These are phyloP conservation scores for Peronospora belbahrii DNA, from an alignment of 352 stramenopile species.

Conservation along the genomic window DNA sequence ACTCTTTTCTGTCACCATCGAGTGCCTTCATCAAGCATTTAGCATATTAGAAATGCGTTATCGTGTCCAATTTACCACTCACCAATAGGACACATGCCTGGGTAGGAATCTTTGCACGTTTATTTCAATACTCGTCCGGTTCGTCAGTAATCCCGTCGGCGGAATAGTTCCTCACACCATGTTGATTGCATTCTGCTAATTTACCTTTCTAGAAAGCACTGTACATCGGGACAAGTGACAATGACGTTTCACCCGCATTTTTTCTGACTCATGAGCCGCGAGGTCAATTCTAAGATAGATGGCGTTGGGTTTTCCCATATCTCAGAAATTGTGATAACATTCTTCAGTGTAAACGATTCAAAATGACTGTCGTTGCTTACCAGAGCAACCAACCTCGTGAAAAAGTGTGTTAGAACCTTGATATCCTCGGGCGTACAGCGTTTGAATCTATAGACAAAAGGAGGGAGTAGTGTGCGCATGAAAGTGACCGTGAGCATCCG, in stretches of 20 bases:
- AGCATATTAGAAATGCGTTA: constrained; percentile 49
- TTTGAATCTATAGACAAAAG: constrained; percentile 32
- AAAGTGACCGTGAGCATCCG: constrained; percentile 17
- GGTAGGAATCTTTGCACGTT: constrained; percentile 31
- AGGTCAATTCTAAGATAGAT: constrained; percentile 5
- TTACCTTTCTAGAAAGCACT: constrained; percentile 48
- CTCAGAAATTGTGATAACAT: constrained; percentile 49
- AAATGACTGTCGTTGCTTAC: constrained; percentile 21
- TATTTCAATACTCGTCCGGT: constrained; percentile 52
- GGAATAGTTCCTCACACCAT: constrained; percentile 17
- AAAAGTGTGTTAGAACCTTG: constrained; percentile 20
- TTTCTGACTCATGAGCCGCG: constrained; percentile 19
- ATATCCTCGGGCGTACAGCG: constrained; percentile 30
- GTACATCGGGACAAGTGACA: constrained; percentile 26
- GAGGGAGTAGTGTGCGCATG: constrained; percentile 30
- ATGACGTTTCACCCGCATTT: constrained; percentile 3
- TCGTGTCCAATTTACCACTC: constrained; percentile 40
- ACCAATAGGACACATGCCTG: constrained; percentile 40
- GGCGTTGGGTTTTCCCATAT: constrained; percentile 41
- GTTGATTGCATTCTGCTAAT: constrained; percentile 23
- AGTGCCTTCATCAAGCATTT: constrained; percentile 27
- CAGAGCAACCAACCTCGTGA: not conserved
- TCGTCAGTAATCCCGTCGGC: constrained; percentile 31
- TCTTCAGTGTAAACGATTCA: constrained; percentile 25
- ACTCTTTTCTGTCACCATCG: constrained; percentile 26